Evolutionary conservation across 2,329 filamentous ascomycete genomes (phyloP), one percentile per base, ranked within the genome.

Genomic region (Alternaria ventricosa): DNA sequence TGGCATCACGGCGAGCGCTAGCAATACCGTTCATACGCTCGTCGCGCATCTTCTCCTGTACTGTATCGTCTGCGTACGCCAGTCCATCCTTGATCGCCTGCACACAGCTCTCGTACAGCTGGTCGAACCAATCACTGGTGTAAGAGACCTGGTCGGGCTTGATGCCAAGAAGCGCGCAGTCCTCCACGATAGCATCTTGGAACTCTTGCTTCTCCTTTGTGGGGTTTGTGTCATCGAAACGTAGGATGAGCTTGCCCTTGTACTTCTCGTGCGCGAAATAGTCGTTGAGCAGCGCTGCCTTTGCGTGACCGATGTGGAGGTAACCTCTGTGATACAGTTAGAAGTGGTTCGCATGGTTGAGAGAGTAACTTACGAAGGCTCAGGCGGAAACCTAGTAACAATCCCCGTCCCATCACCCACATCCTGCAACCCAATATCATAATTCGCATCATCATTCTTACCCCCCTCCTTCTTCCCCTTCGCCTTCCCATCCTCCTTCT

Each of bases 161-260:
- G 81, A 99, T 92, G 28, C 94, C 95, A 87, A 99, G 93, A 57
- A 98, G 87, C 54, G 90, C 89, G 55, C 97, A 87, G 80, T 99
- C 96, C 83, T 97, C 91, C 43, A 97, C 85, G 66, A 99, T 99
- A 6, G 94, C 88, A 81, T 98, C 94, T 79, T 98, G 91, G 79
- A 91, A 99, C 83, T 98, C 96, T 79, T 95, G 90, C 84, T 97
- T 97, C 86, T 99, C 96, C 81, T 98, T 98, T 64, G 92, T 90
- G 8, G 96, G 96, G 82, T 99, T 99, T 60, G 96, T 99, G 78
- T 99, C 96, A 78, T 99, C 96, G 76, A 99, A 96, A 64, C 96
- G 92, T 54, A 98, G 88, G 63, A 96, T 89, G 73, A 99, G 86
- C 74, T 91, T 96, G 75, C 96, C 96, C 64, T 95, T 90, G 85